A percentile compares a stretch with the other conserved stretches of the same genome.
These are phyloP conservation scores for Suillus plorans DNA, from an alignment of 768 basidiomycete genomes.

Conservation along the genomic window DNA sequence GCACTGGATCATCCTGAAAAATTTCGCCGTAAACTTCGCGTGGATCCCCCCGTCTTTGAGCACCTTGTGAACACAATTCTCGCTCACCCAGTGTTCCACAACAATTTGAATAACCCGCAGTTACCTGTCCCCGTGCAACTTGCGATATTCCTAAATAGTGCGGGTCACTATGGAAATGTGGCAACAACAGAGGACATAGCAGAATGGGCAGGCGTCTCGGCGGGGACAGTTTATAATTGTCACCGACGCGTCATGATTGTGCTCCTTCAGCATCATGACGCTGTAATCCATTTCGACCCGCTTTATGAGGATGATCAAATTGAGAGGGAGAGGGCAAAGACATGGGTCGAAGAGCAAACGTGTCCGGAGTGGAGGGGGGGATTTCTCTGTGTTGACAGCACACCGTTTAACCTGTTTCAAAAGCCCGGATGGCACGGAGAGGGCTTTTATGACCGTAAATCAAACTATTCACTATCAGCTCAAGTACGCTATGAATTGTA, in stretches of 20 bases:
- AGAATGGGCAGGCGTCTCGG: slow-evolving; percentile 17
- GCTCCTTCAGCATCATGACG: slow-evolving; percentile 14
- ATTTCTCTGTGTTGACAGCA: slow-evolving; percentile 15
- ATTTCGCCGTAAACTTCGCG: slow-evolving; percentile 28
- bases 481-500: slow-evolving; percentile 10
- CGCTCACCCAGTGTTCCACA: slow-evolving; percentile 27
- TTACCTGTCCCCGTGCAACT: slow-evolving; percentile 28
- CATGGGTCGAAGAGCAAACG: not conserved
- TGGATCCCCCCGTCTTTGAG: slow-evolving; percentile 26
- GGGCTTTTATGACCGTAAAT: slow-evolving; percentile 15
- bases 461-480: slow-evolving; percentile 11
- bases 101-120: slow-evolving; percentile 20
- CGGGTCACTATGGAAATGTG: slow-evolving; percentile 12
- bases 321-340: not conserved
- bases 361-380: slow-evolving; percentile 6
- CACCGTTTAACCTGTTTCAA: slow-evolving; percentile 18
- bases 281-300: slow-evolving; percentile 7
- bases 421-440: slow-evolving; percentile 21
- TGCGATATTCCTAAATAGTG: slow-evolving; percentile 31
- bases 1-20: slow-evolving; percentile 13
- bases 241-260: slow-evolving; percentile 15
- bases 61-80: slow-evolving; percentile 18
- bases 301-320: not conserved
- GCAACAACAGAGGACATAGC: slow-evolving; percentile 20
- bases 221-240: slow-evolving; percentile 21